Evolutionary conservation across 192 early-diverging fungal species (phyloP).

Genomic region (Dispira simplex): DNA sequence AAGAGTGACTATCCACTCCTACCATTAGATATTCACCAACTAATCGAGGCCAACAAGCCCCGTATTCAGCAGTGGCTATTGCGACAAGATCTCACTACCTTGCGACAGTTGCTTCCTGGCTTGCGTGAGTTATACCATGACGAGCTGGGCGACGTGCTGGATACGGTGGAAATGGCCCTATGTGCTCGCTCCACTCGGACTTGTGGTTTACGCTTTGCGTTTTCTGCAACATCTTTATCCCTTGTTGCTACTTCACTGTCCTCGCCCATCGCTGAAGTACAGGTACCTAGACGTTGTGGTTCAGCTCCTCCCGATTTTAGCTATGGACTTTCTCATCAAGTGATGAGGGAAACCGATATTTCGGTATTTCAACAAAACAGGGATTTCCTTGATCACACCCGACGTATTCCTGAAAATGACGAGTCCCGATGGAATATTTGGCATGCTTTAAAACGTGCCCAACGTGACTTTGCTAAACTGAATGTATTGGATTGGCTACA

Average conservation of each 20-base stretch:
- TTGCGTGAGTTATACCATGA: not conserved
- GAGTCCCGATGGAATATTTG: not conserved
- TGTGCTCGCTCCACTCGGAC: not conserved
- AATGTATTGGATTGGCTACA: slow-evolving; percentile 4
- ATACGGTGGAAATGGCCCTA: not conserved
- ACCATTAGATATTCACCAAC: not conserved
- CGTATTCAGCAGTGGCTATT: not conserved
- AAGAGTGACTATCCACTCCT: slow-evolving; percentile 7
- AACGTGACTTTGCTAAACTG: not conserved
- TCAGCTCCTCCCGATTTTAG: not conserved
- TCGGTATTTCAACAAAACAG: not conserved
- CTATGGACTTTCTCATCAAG: not conserved
- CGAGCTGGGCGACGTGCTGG: not conserved
- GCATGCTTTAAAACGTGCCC: not conserved
- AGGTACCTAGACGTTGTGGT: not conserved
- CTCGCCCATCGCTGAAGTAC: too few species aligned
- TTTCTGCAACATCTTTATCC: too few species aligned
- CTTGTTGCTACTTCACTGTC: too few species aligned
- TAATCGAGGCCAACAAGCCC: not conserved
- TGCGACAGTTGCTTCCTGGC: not conserved
- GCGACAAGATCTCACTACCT: not conserved
- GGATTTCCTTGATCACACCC: not conserved
- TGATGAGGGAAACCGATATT: not conserved
- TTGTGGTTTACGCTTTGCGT: not conserved
- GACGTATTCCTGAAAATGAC: not conserved